Evolutionary conservation across 495 filamentous ascomycete species (phyloP).

Genomic region (Talaromyces trachyspermus): DNA sequence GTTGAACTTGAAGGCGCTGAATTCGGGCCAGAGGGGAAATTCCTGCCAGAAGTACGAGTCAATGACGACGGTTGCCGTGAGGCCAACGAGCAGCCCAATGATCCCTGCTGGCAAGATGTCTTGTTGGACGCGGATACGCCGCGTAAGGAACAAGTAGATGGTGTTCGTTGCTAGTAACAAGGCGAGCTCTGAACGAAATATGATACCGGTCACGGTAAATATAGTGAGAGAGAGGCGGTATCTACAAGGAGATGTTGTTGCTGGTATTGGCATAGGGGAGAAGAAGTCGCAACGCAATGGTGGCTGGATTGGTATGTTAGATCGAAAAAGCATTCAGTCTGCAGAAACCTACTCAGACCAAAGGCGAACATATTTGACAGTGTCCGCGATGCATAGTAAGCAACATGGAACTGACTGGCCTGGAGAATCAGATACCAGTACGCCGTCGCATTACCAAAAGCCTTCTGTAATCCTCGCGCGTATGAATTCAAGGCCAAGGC

Average conservation of each 20-base stretch:
- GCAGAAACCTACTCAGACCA: constrained; percentile 54
- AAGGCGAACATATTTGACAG: constrained; percentile 98
- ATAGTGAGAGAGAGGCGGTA: constrained; percentile 54
- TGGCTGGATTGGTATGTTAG: constrained; percentile 48
- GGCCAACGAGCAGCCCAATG: constrained; percentile 52
- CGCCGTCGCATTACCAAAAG: constrained; percentile 63
- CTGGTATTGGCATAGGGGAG: constrained; percentile 45
- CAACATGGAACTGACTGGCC: constrained; percentile 81
- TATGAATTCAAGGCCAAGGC: constrained; percentile 58
- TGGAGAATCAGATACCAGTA: constrained; percentile 82
- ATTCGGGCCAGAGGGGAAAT: constrained; percentile 79
- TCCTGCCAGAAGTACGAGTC: constrained; percentile 92
- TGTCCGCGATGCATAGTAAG: constrained; percentile 88
- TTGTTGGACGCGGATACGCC: constrained; percentile 44
- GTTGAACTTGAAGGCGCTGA: constrained; percentile 87
- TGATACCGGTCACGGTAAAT: constrained; percentile 71
- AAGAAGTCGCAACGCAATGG: constrained; percentile 61
- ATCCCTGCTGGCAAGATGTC: constrained; percentile 62
- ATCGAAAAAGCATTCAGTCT: no score
- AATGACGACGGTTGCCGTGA: constrained; percentile 59
- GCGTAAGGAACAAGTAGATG: constrained; percentile 44
- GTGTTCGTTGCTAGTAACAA: constrained; percentile 57
- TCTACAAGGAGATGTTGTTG: no score
- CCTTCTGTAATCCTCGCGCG: constrained; percentile 50
- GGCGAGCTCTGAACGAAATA: constrained; percentile 88